These are phyloP conservation scores for Leccinellum luteum DNA, from an alignment of 768 basidiomycete species.

Conservation along the genomic window DNA sequence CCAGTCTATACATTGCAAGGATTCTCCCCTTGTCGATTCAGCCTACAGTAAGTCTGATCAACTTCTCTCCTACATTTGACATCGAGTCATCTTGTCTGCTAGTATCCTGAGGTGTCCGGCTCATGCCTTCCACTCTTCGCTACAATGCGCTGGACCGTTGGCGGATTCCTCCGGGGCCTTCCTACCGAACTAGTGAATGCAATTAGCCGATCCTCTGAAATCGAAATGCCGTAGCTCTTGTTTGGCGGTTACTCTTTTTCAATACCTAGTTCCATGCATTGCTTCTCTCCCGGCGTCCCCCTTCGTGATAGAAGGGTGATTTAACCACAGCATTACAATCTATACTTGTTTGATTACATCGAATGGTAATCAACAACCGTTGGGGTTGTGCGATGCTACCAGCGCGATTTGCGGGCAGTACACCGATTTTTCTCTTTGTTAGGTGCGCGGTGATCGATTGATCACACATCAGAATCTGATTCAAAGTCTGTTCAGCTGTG, in stretches of 20 bases:
- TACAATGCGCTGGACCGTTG: background rate
- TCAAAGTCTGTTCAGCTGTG: too few species aligned
- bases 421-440: background rate
- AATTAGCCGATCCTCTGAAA: background rate
- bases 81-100: background rate
- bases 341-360: background rate
- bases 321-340: background rate
- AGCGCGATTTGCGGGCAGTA: background rate
- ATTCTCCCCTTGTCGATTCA: background rate
- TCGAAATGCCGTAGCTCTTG: background rate
- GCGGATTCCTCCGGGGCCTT: background rate
- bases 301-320: background rate
- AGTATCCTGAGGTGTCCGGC: background rate
- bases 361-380: background rate
- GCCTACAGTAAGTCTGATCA: background rate
- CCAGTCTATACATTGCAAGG: background rate
- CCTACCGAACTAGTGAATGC: background rate
- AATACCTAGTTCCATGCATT: background rate
- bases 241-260: background rate
- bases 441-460: background rate
- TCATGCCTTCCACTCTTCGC: background rate
- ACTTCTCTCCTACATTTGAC: background rate
- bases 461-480: background rate
- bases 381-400: background rate
- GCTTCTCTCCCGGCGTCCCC: background rate